Conservation (phyloP, 371 early-diverging fungal species). For the Saksenaea vasiformis region DNA sequence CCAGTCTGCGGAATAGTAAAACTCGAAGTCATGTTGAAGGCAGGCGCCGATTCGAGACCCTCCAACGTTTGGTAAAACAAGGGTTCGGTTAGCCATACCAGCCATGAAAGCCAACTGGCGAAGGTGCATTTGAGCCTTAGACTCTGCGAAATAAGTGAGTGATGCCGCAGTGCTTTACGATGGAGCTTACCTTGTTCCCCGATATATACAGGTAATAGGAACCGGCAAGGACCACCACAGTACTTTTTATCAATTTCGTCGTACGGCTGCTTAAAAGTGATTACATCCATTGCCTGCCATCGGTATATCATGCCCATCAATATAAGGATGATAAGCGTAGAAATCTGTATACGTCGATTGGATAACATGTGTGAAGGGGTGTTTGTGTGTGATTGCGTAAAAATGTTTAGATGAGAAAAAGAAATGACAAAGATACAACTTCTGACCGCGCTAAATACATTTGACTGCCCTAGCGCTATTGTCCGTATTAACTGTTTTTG, state of each 20-base stretch:
- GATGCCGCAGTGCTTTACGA: neutral
- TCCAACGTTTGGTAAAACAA: conserved; percentile 37
- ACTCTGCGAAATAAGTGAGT: conserved; percentile 26
- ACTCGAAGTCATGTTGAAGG: conserved; percentile 25
- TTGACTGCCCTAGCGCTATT: neutral
- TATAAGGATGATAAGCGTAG: neutral
- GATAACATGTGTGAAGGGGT: neutral
- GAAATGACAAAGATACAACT: neutral
- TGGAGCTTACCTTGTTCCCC: conserved; percentile 39
- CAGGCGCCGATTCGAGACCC: conserved; percentile 38
- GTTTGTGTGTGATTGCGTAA: no score
- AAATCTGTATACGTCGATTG: neutral
- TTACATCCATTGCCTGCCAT: neutral
- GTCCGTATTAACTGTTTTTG: neutral
- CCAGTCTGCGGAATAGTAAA: conserved; percentile 34
- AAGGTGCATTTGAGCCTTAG: conserved; percentile 42
- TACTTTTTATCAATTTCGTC: conserved; percentile 53
- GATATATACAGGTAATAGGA: conserved; percentile 32
- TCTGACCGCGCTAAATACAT: neutral
- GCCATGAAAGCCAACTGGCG: conserved; percentile 37
- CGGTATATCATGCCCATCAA: neutral
- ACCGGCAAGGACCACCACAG: conserved; percentile 41
- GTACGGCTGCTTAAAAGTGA: conserved; percentile 80
- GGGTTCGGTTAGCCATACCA: conserved; percentile 32
- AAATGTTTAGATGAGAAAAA: neutral